phyloP scores from a whole-genome alignment of 352 stramenopile genomes.

The Pythium chondricola region DNA sequence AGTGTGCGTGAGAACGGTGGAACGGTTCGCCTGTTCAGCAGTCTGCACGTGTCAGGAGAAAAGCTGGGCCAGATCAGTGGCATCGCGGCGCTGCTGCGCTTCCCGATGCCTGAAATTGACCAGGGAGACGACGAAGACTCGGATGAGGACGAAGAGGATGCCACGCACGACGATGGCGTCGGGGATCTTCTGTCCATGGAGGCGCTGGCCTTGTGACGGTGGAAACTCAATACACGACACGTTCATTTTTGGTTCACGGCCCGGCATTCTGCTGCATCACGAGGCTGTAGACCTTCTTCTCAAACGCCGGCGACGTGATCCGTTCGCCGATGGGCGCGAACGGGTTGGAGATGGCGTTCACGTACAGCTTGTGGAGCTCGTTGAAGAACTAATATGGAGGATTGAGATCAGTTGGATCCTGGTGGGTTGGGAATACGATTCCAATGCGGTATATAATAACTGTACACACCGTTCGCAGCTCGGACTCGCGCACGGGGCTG shows the following conservation, averaged over 20 bases:
- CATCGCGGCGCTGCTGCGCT: slow-evolving; percentile 94
- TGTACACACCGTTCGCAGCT: slow-evolving; percentile 57
- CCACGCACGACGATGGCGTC: slow-evolving; percentile 36
- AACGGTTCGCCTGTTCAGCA: slow-evolving; percentile 92
- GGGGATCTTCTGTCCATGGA: slow-evolving; percentile 66
- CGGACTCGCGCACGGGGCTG: slow-evolving; percentile 62
- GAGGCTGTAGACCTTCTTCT: slow-evolving; percentile 73
- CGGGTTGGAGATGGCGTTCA: slow-evolving; percentile 84
- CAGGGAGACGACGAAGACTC: slow-evolving; percentile 76
- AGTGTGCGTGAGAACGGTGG: slow-evolving; percentile 89
- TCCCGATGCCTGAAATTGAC: slow-evolving; percentile 95
- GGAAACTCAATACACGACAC: neutral
- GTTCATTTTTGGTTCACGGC: slow-evolving; percentile 5
- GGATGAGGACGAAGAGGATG: slow-evolving; percentile 32
- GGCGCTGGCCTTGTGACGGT: slow-evolving; percentile 46
- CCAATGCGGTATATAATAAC: too few species aligned
- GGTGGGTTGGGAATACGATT: neutral
- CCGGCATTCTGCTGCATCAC: slow-evolving; percentile 60
- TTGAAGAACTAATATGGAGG: slow-evolving; percentile 71
- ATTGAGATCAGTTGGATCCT: neutral
- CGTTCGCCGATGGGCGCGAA: slow-evolving; percentile 78
- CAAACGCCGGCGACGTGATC: slow-evolving; percentile 72
- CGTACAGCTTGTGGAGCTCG: slow-evolving; percentile 82
- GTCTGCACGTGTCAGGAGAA: slow-evolving; percentile 92
- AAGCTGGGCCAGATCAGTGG: slow-evolving; percentile 94